A percentile compares a stretch with the other conserved stretches of the same genome.
Conservation (phyloP, 805 yeast species). For the Metschnikowia baotianmanensis region DNA sequence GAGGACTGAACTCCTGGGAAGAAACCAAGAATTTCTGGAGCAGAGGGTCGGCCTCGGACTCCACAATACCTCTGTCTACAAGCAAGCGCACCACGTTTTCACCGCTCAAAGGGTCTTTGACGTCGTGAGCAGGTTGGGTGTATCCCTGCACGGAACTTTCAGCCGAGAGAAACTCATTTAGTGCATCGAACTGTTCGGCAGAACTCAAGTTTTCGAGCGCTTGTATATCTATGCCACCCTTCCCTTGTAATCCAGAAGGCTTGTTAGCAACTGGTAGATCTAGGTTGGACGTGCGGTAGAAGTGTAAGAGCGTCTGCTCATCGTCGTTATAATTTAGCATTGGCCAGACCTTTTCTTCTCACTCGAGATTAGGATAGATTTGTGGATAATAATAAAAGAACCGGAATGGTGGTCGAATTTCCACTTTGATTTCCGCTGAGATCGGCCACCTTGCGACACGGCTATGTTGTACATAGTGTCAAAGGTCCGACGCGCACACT, state of each 20-base stretch:
- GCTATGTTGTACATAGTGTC: too few relatives aligned
- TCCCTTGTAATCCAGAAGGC: constrained; percentile 9
- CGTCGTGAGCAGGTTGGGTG: constrained; percentile 21
- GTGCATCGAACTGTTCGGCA: constrained; percentile 32
- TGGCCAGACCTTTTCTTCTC: not conserved
- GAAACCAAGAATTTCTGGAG: constrained; percentile 33
- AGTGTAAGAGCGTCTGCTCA: constrained; percentile 27
- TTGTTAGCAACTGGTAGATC: constrained; percentile 23
- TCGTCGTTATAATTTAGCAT: constrained; percentile 35
- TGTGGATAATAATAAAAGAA: too few relatives aligned
- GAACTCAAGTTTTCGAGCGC: constrained; percentile 21
- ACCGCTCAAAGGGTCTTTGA: constrained; percentile 35
- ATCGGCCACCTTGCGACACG: too few relatives aligned
- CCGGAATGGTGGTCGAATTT: too few relatives aligned
- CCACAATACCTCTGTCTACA: constrained; percentile 23
- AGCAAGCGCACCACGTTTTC: constrained; percentile 29
- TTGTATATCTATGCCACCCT: constrained; percentile 16
- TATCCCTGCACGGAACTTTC: constrained; percentile 12
- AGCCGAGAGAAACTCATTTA: constrained; percentile 26
- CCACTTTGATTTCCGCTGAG: too few relatives aligned
- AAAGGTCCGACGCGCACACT: not conserved
- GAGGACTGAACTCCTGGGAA: constrained; percentile 36
- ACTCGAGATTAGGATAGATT: too few relatives aligned
- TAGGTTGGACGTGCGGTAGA: constrained; percentile 29
- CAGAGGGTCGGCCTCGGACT: constrained; percentile 30